Percentiles rank a stretch among this genome's conserved stretches.
phyloP scores from a whole-genome alignment of 768 basidiomycete genomes.

The Amanita brunnescens region DNA sequence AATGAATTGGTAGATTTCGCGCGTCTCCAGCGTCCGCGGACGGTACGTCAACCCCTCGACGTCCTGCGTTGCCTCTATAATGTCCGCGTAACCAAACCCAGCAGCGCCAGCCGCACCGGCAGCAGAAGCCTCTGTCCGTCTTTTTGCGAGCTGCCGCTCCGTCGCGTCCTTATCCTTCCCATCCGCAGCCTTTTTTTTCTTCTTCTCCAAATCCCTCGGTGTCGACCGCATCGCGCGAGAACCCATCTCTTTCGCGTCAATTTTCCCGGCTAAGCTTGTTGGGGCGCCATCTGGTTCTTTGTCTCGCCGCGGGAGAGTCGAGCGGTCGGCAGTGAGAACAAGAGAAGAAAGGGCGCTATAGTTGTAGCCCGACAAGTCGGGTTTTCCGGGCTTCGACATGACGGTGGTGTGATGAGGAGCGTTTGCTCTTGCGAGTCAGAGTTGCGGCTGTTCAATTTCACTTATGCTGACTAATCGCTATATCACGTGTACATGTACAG shows the following conservation, averaged over 20 bases:
- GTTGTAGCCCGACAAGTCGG: constrained; percentile 87
- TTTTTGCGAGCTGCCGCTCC: constrained; percentile 48
- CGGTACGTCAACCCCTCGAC: constrained; percentile 90
- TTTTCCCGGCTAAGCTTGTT: constrained; percentile 85
- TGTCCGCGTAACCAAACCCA: constrained; percentile 79
- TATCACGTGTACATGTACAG: too few relatives aligned
- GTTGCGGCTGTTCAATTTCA: too few relatives aligned
- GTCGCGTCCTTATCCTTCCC: constrained; percentile 48
- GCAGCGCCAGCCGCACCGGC: constrained; percentile 2
- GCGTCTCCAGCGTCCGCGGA: constrained; percentile 88
- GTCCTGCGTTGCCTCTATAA: constrained; percentile 89
- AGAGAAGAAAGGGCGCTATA: constrained; percentile 93
- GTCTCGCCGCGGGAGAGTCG: constrained; percentile 74
- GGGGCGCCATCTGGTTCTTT: constrained; percentile 97
- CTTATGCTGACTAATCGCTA: too few relatives aligned
- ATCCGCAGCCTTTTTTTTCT: constrained; percentile 78
- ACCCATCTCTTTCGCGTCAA: constrained; percentile 89
- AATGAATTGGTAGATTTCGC: constrained; percentile 91
- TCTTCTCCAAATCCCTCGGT: constrained; percentile 87
- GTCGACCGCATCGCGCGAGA: constrained; percentile 76
- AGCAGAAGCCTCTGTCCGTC: constrained; percentile 46
- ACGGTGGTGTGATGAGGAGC: neutral
- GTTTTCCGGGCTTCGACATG: constrained; percentile 41
- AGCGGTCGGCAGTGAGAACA: constrained; percentile 86
- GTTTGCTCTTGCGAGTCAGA: too few relatives aligned